phyloP scores from a whole-genome alignment of 345 rosid species.

The Pistacia integerrima region DNA sequence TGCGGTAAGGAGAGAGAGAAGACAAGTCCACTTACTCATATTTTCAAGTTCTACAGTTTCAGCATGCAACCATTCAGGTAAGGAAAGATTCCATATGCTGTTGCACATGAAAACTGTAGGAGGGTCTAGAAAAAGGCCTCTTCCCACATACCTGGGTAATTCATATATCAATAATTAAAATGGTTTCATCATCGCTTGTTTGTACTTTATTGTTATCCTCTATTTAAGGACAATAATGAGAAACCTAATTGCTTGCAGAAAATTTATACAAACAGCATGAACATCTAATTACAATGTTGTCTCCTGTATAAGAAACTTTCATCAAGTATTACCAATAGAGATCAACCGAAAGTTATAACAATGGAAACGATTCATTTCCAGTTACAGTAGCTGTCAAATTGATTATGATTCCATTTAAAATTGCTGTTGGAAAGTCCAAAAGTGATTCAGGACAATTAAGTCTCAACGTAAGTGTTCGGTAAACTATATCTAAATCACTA shows the following conservation, averaged over 20 bases:
- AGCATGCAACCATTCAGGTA: slow-evolving; percentile 56
- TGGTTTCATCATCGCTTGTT: background rate
- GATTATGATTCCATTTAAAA: background rate
- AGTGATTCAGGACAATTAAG: background rate
- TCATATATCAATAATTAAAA: background rate
- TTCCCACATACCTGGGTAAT: slow-evolving; percentile 79
- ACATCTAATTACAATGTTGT: background rate
- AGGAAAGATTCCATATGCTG: slow-evolving; percentile 61
- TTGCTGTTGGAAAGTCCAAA: background rate
- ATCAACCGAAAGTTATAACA: background rate
- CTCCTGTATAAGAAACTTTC: background rate
- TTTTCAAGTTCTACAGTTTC: slow-evolving; percentile 27
- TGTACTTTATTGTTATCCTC: background rate
- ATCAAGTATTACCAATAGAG: background rate
- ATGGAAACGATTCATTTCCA: background rate
- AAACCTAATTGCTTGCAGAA: background rate
- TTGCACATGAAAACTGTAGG: slow-evolving; percentile 73
- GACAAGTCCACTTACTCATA: slow-evolving; percentile 41
- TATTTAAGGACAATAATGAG: background rate
- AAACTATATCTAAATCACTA: background rate
- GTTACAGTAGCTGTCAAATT: background rate
- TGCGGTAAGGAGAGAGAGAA: background rate
- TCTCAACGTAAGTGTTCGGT: background rate
- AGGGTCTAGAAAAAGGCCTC: slow-evolving; percentile 92
- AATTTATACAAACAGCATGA: background rate